A percentile compares a stretch with the other conserved stretches of the same genome.
phyloP scores from a whole-genome alignment of 1,284 basidiomycete species.

The Ceraceosorus guamensis region DNA sequence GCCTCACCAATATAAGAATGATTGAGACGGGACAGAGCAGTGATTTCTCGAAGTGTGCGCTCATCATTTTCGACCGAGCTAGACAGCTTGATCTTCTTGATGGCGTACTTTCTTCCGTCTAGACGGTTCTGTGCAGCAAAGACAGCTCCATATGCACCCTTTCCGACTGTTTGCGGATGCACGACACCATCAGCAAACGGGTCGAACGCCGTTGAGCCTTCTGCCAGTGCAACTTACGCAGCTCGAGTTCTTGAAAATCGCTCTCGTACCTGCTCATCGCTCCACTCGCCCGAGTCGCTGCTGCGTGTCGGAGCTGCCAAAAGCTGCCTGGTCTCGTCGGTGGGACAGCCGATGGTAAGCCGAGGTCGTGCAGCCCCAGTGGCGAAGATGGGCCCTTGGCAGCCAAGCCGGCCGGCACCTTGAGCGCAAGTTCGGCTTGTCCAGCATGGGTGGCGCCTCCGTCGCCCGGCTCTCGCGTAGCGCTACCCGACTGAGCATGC shows the following conservation, averaged over 20 bases:
- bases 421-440: too few relatives aligned
- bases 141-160: conserved; percentile 85
- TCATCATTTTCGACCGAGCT: conserved; percentile 63
- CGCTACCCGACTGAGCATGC: background rate
- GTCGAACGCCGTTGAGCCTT: conserved; percentile 17
- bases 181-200: conserved; percentile 46
- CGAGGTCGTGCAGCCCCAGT: conserved; percentile 3
- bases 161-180: conserved; percentile 53
- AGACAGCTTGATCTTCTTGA: conserved; percentile 77
- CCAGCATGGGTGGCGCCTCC: background rate
- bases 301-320: conserved; percentile 33
- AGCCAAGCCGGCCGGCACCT: too few relatives aligned
- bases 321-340: conserved; percentile 20
- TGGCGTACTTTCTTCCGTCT: conserved; percentile 55
- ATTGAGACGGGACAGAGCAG: conserved; percentile 73
- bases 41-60: conserved; percentile 85
- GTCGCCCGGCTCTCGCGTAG: background rate
- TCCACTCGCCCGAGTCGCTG: background rate
- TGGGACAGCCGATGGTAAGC: background rate
- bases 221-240: background rate
- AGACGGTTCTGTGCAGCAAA: conserved; percentile 82
- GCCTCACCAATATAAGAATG: conserved; percentile 65
- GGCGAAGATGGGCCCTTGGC: too few relatives aligned
- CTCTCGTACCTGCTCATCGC: conserved; percentile 2
- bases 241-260: conserved; percentile 9